phyloP scores from a whole-genome alignment of 2,329 filamentous ascomycete species.

The Aspergillus tanneri region DNA sequence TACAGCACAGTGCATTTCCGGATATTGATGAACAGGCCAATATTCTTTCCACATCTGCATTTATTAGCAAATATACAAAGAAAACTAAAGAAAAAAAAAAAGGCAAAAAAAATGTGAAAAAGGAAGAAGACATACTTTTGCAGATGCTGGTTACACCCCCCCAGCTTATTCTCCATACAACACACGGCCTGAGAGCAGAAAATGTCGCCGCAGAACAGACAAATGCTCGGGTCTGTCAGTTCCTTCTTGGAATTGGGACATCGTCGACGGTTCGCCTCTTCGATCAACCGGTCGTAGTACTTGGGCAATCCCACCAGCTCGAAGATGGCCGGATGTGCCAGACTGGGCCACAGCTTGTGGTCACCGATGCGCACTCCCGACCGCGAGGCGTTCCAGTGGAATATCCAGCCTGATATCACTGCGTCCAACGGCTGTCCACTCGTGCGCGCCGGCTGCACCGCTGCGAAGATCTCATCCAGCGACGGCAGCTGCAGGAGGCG shows the following conservation, averaged over 20 bases:
- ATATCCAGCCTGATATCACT: conserved; percentile 70
- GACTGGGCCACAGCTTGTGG: conserved; percentile 44
- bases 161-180: conserved; percentile 70
- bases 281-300: conserved; percentile 88
- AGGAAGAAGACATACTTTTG: conserved; percentile 61
- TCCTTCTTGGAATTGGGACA: conserved; percentile 92
- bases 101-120: background rate
- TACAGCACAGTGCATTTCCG: conserved; percentile 93
- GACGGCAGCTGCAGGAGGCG: conserved; percentile 72
- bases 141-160: conserved; percentile 90
- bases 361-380: conserved; percentile 34
- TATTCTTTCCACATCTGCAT: conserved; percentile 75
- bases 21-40: conserved; percentile 95
- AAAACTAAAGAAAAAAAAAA: conserved; percentile 10
- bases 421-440: conserved; percentile 46
- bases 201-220: conserved; percentile 93
- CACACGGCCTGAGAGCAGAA: conserved; percentile 94
- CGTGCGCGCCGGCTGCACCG: conserved; percentile 47
- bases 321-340: conserved; percentile 86
- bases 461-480: conserved; percentile 73
- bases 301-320: conserved; percentile 89
- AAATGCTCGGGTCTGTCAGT: conserved; percentile 84
- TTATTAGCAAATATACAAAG: conserved; percentile 9
- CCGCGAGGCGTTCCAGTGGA: conserved; percentile 43
- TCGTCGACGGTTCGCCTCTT: conserved; percentile 78